These are phyloP conservation scores for Austropuccinia psidii DNA, from an alignment of 1,284 basidiomycete genomes.

Conservation along the genomic window DNA sequence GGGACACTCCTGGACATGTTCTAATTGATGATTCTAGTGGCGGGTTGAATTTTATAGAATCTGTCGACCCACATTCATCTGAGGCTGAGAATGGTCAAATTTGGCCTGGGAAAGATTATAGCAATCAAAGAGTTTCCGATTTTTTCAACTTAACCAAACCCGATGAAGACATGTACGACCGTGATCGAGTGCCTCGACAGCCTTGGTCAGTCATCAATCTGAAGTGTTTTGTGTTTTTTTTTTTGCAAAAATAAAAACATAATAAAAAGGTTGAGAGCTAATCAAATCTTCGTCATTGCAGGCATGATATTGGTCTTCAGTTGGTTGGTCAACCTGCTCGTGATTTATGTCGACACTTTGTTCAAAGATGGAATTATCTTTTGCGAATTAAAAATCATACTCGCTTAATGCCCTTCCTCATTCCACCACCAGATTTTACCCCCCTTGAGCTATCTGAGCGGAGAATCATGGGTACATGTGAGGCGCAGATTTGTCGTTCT, in stretches of 20 bases:
- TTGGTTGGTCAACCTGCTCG: conserved; percentile 93
- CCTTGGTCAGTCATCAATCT: conserved; percentile 62
- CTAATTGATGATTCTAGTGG: conserved; percentile 67
- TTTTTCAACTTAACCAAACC: conserved; percentile 84
- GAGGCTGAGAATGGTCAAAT: conserved; percentile 60
- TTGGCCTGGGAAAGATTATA: conserved; percentile 92
- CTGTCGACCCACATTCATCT: conserved; percentile 51
- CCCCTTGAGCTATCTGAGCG: conserved; percentile 68
- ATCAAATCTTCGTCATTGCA: conserved; percentile 44
- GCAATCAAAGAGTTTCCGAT: conserved; percentile 79
- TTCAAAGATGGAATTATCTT: conserved; percentile 87
- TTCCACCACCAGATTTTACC: conserved; percentile 89
- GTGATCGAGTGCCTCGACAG: conserved; percentile 82
- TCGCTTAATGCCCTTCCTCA: conserved; percentile 81
- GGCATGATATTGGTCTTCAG: conserved; percentile 95
- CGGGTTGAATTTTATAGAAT: conserved; percentile 39
- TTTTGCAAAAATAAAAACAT: background rate
- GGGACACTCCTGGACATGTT: conserved; percentile 86
- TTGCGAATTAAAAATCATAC: conserved; percentile 89
- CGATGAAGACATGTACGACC: conserved; percentile 87
- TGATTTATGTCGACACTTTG: conserved; percentile 89
- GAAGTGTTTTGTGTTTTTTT: background rate
- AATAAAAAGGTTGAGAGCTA: background rate
- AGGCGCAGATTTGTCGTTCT: conserved; percentile 92
- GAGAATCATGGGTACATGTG: conserved; percentile 89